Evolutionary conservation across 129 eudicot genomes (phyloP).

Genomic region (Pulicaria dysenterica): DNA sequence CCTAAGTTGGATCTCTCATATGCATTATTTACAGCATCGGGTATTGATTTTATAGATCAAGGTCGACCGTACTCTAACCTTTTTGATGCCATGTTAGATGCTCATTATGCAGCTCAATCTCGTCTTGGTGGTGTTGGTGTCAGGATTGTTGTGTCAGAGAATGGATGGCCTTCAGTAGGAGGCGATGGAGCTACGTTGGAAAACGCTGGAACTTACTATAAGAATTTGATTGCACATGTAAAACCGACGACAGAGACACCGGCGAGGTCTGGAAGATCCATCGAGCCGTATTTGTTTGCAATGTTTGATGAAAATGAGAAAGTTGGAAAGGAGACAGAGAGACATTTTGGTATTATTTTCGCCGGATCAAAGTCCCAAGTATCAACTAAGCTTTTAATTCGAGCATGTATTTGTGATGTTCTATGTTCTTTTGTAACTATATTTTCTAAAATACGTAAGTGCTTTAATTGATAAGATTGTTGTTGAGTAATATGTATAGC

Average conservation of each 20-base stretch:
- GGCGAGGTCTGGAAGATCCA: neutral
- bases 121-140: slow-evolving; percentile 38
- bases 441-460: neutral
- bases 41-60: neutral
- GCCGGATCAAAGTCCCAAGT: neutral
- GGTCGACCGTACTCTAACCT: slow-evolving; percentile 39
- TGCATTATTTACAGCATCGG: slow-evolving; percentile 42
- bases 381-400: slow-evolving; percentile 18
- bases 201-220: slow-evolving; percentile 43
- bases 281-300: slow-evolving; percentile 27
- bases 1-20: slow-evolving; percentile 27
- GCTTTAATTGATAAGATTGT: too few species aligned
- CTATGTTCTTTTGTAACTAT: neutral
- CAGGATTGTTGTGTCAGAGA: slow-evolving; percentile 55
- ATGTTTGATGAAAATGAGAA: slow-evolving; percentile 28
- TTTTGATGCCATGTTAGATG: slow-evolving; percentile 50
- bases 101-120: slow-evolving; percentile 39
- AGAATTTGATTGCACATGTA: slow-evolving; percentile 45
- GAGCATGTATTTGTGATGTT: neutral
- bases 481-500: too few species aligned
- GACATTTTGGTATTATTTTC: slow-evolving; percentile 22
- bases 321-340: neutral
- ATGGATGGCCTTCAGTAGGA: slow-evolving; percentile 58
- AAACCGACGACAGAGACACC: slow-evolving; percentile 19
- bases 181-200: slow-evolving; percentile 23